Evolutionary conservation across 106 monocot genomes (phyloP).

Genomic region (Xerophyta viscosa): DNA sequence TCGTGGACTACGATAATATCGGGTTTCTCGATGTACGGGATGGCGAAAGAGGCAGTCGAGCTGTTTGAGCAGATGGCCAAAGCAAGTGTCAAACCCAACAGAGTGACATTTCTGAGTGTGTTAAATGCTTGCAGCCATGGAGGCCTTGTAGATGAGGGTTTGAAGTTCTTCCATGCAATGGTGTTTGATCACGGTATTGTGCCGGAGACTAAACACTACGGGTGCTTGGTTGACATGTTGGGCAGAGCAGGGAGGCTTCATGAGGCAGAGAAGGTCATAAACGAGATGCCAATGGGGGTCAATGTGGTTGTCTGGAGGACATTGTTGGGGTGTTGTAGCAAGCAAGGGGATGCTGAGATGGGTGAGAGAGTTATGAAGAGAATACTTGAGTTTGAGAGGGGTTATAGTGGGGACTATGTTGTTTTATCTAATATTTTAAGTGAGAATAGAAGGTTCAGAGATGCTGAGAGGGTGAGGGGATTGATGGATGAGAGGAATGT

Average conservation of each 20-base stretch:
- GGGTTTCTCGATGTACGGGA: conserved; percentile 61
- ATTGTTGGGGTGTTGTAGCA: conserved; percentile 49
- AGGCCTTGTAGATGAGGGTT: conserved; percentile 61
- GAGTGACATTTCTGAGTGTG: conserved; percentile 51
- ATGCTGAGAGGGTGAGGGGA: conserved; percentile 56
- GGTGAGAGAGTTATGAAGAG: conserved; percentile 56
- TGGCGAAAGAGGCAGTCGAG: conserved; percentile 39
- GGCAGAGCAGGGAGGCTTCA: conserved; percentile 54
- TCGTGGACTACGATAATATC: conserved; percentile 78
- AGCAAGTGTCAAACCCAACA: conserved; percentile 32
- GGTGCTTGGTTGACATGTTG: conserved; percentile 68
- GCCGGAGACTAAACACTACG: conserved; percentile 60
- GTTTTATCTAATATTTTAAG: conserved; percentile 56
- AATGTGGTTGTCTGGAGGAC: conserved; percentile 70
- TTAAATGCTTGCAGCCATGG: conserved; percentile 79
- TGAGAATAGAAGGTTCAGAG: conserved; percentile 47
- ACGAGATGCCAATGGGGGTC: conserved; percentile 20
- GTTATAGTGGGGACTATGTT: conserved; percentile 60
- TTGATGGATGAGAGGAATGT: conserved; percentile 48
- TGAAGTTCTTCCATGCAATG: conserved; percentile 43
- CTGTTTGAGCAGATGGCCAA: conserved; percentile 37
- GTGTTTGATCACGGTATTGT: conserved; percentile 21
- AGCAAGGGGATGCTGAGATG: conserved; percentile 60
- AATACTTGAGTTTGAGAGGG: conserved; percentile 45
- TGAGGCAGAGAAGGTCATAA: conserved; percentile 54